A percentile compares a stretch with the other conserved stretches of the same genome.
Conservation (phyloP, 345 rosid genomes). For the Gynandropsis gynandra region DNA sequence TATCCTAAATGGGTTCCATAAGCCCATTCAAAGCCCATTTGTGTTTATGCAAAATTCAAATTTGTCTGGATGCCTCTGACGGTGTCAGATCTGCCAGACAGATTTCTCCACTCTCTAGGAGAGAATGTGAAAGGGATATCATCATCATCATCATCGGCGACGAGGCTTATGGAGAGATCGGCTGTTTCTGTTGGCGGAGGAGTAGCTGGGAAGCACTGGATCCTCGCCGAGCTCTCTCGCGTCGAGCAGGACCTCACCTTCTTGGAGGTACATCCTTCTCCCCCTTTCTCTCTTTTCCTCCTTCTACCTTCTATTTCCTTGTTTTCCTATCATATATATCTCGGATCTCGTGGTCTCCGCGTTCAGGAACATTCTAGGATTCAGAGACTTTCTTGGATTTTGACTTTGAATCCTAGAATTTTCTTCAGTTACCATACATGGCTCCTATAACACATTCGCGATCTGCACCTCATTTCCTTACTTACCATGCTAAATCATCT, state of each 20-base stretch:
- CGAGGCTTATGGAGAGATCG: constrained; percentile 13
- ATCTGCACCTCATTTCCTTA: not conserved
- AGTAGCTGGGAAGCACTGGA: constrained; percentile 61
- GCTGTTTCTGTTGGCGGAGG: constrained; percentile 32
- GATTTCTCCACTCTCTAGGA: no score
- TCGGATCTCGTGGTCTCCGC: no score
- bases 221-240: constrained; percentile 68
- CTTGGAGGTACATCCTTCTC: constrained; percentile 44
- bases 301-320: not conserved
- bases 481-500: not conserved
- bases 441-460: no score
- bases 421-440: no score
- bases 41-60: constrained; percentile 19
- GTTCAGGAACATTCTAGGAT: no score
- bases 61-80: constrained; percentile 13
- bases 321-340: not conserved
- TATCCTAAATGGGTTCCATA: no score
- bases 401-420: no score
- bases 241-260: constrained; percentile 58
- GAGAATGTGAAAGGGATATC: constrained; percentile 15
- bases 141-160: not conserved
- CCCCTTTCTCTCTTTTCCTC: not conserved
- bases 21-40: no score
- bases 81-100: constrained; percentile 26
- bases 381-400: no score